Evolutionary conservation across 352 stramenopile species (phyloP).

Genomic region (Globisporangium apiculatum): DNA sequence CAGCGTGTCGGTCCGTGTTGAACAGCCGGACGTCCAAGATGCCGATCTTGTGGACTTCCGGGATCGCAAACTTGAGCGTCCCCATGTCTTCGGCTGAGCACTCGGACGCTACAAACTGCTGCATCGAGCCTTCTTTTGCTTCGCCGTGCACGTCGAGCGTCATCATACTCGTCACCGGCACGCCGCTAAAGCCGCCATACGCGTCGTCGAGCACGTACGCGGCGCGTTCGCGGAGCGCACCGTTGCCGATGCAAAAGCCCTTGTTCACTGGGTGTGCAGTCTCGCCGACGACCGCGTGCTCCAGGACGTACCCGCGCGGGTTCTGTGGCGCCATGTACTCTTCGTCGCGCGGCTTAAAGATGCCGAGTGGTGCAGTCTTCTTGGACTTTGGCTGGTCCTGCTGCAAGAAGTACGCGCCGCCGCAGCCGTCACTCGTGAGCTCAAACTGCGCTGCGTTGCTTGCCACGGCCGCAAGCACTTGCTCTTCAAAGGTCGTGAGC

Average conservation of each 20-base stretch:
- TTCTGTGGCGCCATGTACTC: conserved; percentile 99
- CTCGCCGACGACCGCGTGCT: conserved; percentile 66
- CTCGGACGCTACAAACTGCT: conserved; percentile 75
- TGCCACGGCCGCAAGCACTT: conserved; percentile 29
- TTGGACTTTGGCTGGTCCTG: conserved; percentile 10
- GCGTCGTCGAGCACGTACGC: conserved; percentile 75
- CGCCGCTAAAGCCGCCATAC: conserved; percentile 77
- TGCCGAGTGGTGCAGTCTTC: conserved; percentile 36
- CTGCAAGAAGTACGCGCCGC: conserved; percentile 60
- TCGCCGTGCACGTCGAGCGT: conserved; percentile 48
- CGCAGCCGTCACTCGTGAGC: conserved; percentile 75
- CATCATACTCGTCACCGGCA: conserved; percentile 78
- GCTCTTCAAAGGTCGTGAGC: conserved; percentile 29
- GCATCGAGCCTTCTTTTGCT: conserved; percentile 81
- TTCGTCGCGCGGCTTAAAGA: conserved; percentile 99
- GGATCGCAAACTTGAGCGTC: conserved; percentile 77
- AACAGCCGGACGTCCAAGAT: conserved; percentile 86
- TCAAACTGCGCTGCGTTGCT: conserved; percentile 33
- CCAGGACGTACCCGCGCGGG: conserved; percentile 91
- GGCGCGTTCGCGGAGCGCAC: conserved; percentile 74
- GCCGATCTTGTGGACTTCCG: conserved; percentile 86
- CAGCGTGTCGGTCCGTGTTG: conserved; percentile 85
- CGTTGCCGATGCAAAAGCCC: conserved; percentile 83
- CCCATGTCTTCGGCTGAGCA: conserved; percentile 86
- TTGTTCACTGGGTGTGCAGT: conserved; percentile 81